Conservation (phyloP, 139 green algal species). For the Coccomyxa sp. region DNA sequence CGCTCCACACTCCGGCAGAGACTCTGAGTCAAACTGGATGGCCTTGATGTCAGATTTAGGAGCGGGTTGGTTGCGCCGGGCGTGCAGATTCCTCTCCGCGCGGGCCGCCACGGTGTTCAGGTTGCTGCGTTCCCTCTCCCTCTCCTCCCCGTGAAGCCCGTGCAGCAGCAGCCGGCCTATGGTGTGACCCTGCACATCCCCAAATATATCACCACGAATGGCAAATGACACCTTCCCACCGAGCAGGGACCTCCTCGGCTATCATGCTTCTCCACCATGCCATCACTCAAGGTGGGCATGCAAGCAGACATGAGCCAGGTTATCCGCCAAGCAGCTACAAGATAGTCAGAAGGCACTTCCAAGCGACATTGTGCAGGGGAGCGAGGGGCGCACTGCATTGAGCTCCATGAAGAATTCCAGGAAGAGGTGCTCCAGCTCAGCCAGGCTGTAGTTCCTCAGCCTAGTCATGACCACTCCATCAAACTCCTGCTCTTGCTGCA, state of each 20-base stretch:
- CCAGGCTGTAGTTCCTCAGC: constrained; percentile 5
- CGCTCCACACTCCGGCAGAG: too few species aligned
- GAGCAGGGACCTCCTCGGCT: neutral
- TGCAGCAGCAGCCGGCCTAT: constrained; percentile 6
- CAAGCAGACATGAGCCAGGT: neutral
- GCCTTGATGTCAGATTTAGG: neutral
- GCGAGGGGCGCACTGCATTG: neutral
- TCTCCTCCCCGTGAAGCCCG: neutral
- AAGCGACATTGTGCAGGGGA: neutral
- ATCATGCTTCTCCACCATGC: too few species aligned
- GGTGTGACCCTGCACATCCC: neutral
- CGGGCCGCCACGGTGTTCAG: neutral
- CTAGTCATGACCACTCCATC: neutral
- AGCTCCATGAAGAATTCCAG: constrained; percentile 10
- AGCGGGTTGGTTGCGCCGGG: neutral
- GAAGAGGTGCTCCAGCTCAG: constrained; percentile 13
- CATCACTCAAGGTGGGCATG: too few species aligned
- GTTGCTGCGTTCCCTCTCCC: neutral
- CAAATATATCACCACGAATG: neutral
- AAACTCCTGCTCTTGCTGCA: neutral
- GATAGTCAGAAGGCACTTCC: neutral
- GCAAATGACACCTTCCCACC: neutral
- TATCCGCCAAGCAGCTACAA: neutral
- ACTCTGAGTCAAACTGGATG: too few species aligned
- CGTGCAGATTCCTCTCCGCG: neutral